Conservation (phyloP, 257 asterid genomes). For the Solanum pinnatisectum region DNA sequence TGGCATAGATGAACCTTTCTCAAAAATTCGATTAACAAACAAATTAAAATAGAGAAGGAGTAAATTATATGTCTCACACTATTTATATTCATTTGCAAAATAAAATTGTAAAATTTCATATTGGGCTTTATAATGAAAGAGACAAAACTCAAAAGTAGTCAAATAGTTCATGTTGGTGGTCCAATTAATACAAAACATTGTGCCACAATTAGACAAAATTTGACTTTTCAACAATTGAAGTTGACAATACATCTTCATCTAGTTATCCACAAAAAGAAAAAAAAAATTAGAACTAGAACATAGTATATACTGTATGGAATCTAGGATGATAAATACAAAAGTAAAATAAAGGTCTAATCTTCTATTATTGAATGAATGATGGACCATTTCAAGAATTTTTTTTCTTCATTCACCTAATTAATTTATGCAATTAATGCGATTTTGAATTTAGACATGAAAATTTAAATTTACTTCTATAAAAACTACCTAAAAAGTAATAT, state of each 20-base stretch:
- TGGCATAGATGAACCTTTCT: too few relatives aligned
- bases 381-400: background rate
- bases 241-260: background rate
- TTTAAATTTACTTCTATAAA: too few relatives aligned
- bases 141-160: background rate
- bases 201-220: background rate
- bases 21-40: too few relatives aligned
- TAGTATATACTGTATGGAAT: background rate
- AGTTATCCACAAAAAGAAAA: background rate
- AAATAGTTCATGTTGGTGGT: background rate
- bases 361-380: background rate
- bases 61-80: background rate
- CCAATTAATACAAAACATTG: background rate
- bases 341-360: background rate
- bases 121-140: background rate
- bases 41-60: too few relatives aligned
- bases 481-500: too few relatives aligned
- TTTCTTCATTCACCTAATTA: background rate
- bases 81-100: too few relatives aligned
- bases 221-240: background rate
- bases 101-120: background rate
- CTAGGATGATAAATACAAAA: background rate
- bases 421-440: background rate
- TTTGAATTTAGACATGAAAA: too few relatives aligned
- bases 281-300: background rate